Evolutionary conservation across 441 rosid species (phyloP).

Genomic region (Populus hybrid): DNA sequence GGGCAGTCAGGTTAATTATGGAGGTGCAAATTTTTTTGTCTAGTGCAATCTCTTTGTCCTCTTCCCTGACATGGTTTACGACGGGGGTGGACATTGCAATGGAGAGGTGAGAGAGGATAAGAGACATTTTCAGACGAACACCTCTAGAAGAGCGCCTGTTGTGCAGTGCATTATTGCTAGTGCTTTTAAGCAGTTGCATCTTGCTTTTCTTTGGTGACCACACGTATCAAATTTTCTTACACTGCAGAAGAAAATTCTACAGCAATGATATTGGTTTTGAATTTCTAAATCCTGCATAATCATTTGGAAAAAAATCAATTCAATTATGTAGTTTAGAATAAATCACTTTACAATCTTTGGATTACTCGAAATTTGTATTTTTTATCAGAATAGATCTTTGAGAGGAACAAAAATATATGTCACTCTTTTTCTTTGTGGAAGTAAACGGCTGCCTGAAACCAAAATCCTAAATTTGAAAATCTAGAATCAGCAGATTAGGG

Average conservation of each 20-base stretch:
- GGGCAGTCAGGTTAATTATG: neutral
- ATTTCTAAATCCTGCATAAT: neutral
- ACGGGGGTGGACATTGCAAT: neutral
- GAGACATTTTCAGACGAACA: neutral
- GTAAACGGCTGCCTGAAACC: no score
- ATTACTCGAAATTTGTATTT: no score
- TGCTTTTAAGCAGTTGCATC: no score
- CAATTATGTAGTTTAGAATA: no score
- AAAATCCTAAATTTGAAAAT: no score
- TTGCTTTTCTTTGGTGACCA: neutral
- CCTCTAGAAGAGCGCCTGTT: neutral
- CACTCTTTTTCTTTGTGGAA: no score
- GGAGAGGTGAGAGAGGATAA: neutral
- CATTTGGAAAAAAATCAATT: no score
- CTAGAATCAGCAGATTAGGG: no score
- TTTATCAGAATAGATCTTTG: no score
- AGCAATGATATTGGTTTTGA: conserved; percentile 19
- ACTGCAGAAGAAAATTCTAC: neutral
- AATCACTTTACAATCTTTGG: no score
- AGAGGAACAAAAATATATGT: no score
- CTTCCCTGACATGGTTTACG: neutral
- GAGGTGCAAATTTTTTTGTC: neutral
- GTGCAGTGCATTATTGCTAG: neutral
- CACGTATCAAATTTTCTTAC: neutral
- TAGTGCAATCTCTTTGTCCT: no score